These are phyloP conservation scores for Peronospora belbahrii DNA, from an alignment of 352 stramenopile genomes.

Conservation along the genomic window DNA sequence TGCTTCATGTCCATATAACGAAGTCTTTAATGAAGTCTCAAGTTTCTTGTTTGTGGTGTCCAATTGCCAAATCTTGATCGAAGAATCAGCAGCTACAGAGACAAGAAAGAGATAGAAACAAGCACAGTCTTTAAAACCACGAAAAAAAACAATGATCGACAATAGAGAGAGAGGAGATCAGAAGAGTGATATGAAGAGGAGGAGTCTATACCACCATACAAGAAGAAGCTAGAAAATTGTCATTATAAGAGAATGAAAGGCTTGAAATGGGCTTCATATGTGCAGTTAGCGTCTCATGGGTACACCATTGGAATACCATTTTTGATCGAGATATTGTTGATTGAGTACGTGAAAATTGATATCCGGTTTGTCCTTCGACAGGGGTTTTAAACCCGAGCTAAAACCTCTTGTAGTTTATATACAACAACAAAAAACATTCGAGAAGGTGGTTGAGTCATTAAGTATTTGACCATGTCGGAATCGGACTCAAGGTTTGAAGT, in stretches of 20 bases:
- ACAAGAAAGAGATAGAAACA: background rate
- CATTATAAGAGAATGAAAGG: conserved; percentile 55
- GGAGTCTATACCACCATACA: conserved; percentile 28
- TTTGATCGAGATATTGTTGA: no score
- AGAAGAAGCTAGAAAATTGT: conserved; percentile 49
- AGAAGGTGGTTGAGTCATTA: conserved; percentile 12
- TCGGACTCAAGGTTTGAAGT: conserved; percentile 68
- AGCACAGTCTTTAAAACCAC: no score
- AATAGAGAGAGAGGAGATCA: no score
- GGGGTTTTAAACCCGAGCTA: no score
- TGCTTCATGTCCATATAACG: conserved; percentile 85
- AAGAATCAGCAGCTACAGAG: conserved; percentile 57
- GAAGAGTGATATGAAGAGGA: background rate
- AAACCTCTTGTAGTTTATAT: no score
- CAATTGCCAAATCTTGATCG: conserved; percentile 68
- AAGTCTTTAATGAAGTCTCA: conserved; percentile 20
- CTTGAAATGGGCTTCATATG: conserved; percentile 72
- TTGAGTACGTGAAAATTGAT: no score
- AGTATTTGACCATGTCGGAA: conserved; percentile 16
- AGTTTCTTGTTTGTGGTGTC: conserved; percentile 10
- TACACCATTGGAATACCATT: conserved; percentile 3
- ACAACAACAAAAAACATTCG: conserved; percentile 2
- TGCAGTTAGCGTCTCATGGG: conserved; percentile 21
- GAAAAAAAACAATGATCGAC: no score
- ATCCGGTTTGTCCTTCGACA: no score